Conservation (phyloP, 345 rosid species). For the Eucalyptus guilfoylei region DNA sequence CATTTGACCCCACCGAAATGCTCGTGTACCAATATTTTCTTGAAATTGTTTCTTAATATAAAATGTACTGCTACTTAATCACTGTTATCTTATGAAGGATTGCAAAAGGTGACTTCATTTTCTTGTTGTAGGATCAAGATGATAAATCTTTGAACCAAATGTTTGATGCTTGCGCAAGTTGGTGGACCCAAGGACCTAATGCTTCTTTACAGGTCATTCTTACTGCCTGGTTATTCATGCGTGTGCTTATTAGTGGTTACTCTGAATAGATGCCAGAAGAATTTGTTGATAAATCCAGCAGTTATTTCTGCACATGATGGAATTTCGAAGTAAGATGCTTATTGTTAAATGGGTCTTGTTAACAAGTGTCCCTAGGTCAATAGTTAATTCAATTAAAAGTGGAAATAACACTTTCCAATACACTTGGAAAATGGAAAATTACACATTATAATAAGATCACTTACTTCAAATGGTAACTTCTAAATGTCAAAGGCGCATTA, state of each 20-base stretch:
- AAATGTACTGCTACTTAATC: background rate
- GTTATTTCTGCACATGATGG: background rate
- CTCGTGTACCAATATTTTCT: background rate
- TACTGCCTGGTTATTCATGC: background rate
- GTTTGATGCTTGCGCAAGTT: constrained; percentile 99
- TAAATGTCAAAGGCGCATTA: background rate
- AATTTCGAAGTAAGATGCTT: background rate
- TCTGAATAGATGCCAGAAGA: background rate
- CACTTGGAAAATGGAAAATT: background rate
- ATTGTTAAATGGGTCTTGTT: background rate
- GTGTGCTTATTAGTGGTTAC: background rate
- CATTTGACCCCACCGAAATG: background rate
- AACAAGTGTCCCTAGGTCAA: background rate
- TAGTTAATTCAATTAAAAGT: background rate
- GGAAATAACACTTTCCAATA: background rate
- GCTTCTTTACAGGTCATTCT: constrained; percentile 72
- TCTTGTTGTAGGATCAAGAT: constrained; percentile 20
- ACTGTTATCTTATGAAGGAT: background rate
- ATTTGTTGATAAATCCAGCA: background rate
- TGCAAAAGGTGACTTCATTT: background rate
- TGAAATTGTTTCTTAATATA: background rate
- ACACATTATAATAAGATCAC: background rate
- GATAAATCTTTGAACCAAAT: constrained; percentile 44
- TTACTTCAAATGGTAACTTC: background rate
- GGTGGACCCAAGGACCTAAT: constrained; percentile 99